Conservation (phyloP, 176 grass and related monocot genomes). For the sorghum (Sorghum bicolor) region Sorghum_bicolor_NCBIv3 NC_012879.2:7875501-7876000, state of each 20-base stretch:
- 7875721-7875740: neutral
- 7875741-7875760: slow-evolving; percentile 9
- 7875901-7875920: neutral
- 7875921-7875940: neutral
- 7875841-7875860: neutral
- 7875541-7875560: neutral
- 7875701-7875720: neutral
- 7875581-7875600: slow-evolving; percentile 6
- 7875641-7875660: neutral
- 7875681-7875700: neutral
- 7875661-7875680: neutral
- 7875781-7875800: neutral
- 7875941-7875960: neutral
- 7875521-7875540: neutral
- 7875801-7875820: neutral
- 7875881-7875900: neutral
- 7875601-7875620: neutral
- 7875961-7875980: slow-evolving; percentile 10
- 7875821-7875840: neutral
- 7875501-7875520: neutral
- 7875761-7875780: neutral
- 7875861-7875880: neutral
- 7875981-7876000: neutral
- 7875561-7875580: neutral
- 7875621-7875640: neutral